Base-by-base conservation (phyloP, 192 early-diverging fungal species). In the Podila horticola region DNA sequence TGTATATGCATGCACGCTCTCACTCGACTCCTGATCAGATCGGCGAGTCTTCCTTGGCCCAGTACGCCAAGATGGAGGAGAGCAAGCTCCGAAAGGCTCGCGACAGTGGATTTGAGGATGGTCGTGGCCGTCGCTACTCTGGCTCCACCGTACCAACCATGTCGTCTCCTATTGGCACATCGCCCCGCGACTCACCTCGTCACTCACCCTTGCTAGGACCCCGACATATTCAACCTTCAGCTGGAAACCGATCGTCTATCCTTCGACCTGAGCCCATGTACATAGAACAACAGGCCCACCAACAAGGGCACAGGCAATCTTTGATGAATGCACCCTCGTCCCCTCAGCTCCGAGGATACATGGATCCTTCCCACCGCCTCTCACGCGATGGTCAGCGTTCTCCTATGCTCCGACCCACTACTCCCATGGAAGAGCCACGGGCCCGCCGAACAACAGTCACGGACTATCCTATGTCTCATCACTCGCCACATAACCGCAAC, bases 51-150 rank as follows among this genome's bases (percentile, higher is more conserved):
- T 58, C 20, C 9, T 34, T 45, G 12, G 66, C 30, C 6, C 63
- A 33, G 4, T 64, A 60, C 15, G 12, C 29, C 5, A 69, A 38
- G 34, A 28, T 66, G 30, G 77, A 81, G 29, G 71, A 69, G 24
- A 64, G 36, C 12, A 61, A 24, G 30, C 69, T 73, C 17, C 66
- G 71, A 5, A 72, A 36, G 49, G 58, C 77, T 7, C 55, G 71
- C 24, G 77, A 81, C 38, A 81, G 77, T 45, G 71, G 71, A 20
- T 81, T 73, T 41, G 71, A 69, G 28, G 77, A 81, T 2, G 38
- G 71, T 19, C 63, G 34, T 45, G 67, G 67, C 29, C 77, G 62
- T 28, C 65, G 77, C 1, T 26, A 69, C 17, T 81, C 77, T 3
- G 63, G 70, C 48, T 55, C 71, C 7, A 29, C 38, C 12, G 26